Base-by-base conservation (phyloP, 2,329 filamentous ascomycete genomes). In the Sphaerulina musiva region DNA sequence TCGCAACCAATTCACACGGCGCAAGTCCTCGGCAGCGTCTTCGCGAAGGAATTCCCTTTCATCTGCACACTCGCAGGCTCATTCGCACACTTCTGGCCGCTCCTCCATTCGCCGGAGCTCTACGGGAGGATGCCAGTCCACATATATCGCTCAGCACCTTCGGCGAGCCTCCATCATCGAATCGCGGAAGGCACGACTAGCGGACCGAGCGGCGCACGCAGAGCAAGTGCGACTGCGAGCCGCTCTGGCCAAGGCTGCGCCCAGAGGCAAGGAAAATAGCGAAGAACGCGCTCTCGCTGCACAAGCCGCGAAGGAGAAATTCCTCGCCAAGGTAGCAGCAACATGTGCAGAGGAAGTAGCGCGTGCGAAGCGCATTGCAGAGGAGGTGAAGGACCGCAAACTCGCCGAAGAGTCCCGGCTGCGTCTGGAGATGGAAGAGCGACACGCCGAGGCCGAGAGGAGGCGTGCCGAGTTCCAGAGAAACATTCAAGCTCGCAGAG, bases 261-360 rank as follows among this genome's bases (percentile, higher is more conserved):
- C 83, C 17, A 82, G 85, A 61, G 66, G 66, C 44, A 69, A 61
- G 56, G 81, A 74, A 2, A 78, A 83, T 51, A 87, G 84, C 43
- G 87, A 92, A 68, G 87, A 91, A 70, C 79, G 85, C 48, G 86
- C 87, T 3, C 73, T 90, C 55, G 88, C 88, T 5, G 88, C 87
- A 4, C 83, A 89, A 58, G 80, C 89, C 60, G 85, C 87, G 1
- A 80, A 89, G 54, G 86, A 92, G 73, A 86, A 86, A 63, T 89
- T 91, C 62, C 73, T 93, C 14, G 87, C 86, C 7, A 87, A 91
- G 68, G 90, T 92, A 42, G 86, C 88, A 3, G 86, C 87, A 46
- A 80, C 82, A 56, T 92, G 88, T 66, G 88, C 88, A 17, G 87
- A 90, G 69, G 88, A 93, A 68, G 88, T 93, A 12, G 84, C 86